Evolutionary conservation across 257 asterid genomes (phyloP).

Genomic region (Haberlea rhodopensis): DNA sequence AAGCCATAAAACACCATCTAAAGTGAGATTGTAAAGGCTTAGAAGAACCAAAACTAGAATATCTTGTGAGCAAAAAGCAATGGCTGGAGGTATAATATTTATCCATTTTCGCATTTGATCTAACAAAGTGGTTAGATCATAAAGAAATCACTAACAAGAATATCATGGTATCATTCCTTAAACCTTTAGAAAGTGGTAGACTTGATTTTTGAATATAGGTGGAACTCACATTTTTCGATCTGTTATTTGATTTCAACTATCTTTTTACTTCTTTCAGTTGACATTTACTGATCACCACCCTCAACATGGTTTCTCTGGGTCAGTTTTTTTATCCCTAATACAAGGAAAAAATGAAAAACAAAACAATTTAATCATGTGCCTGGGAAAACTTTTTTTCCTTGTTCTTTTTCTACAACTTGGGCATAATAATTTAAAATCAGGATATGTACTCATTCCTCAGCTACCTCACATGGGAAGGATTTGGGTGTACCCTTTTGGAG

Average conservation of each 20-base stretch:
- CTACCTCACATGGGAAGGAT: neutral
- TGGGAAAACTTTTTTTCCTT: neutral
- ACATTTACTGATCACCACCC: neutral
- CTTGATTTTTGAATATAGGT: constrained; percentile 9
- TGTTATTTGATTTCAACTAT: neutral
- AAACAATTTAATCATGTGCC: neutral
- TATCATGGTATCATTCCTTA: no score
- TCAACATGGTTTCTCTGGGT: neutral
- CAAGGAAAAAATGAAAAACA: neutral
- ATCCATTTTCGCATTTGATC: no score
- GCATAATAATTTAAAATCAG: neutral
- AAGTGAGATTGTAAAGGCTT: no score
- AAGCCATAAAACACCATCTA: no score
- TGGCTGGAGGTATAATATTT: no score
- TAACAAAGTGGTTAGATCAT: no score
- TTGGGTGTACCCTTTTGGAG: neutral
- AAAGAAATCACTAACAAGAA: no score
- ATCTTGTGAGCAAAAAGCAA: no score
- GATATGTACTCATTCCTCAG: neutral
- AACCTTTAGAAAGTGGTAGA: neutral
- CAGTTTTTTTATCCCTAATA: neutral
- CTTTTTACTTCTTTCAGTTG: neutral
- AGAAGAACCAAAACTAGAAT: no score
- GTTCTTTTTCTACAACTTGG: neutral
- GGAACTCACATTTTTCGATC: neutral